phyloP scores from a whole-genome alignment of 192 early-diverging fungal genomes.

The Haplosporangium gracile region DNA sequence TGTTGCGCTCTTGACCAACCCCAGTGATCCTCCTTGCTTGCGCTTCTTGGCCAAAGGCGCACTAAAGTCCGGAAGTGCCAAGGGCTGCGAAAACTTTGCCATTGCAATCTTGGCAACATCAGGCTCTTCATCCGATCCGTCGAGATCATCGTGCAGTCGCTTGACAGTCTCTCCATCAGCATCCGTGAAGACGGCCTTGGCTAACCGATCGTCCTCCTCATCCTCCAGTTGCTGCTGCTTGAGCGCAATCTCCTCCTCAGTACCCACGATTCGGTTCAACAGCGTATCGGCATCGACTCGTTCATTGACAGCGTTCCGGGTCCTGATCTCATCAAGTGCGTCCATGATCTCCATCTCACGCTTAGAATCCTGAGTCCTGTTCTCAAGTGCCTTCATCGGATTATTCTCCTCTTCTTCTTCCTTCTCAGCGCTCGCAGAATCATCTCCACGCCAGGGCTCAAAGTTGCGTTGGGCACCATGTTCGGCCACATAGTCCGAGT shows the following conservation, averaged over 20 bases:
- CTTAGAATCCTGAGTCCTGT: constrained; percentile 92
- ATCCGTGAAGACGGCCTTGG: constrained; percentile 72
- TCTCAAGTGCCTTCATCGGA: constrained; percentile 96
- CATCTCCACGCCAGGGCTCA: constrained; percentile 90
- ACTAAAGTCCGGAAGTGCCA: constrained; percentile 38
- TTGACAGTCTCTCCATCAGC: constrained; percentile 76
- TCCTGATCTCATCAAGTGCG: constrained; percentile 94
- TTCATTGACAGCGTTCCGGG: constrained; percentile 87
- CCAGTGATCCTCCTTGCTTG: constrained; percentile 38
- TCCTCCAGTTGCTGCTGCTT: constrained; percentile 61
- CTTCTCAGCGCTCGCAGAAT: constrained; percentile 70
- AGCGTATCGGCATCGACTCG: constrained; percentile 76
- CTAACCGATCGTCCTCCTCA: constrained; percentile 74
- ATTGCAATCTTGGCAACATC: constrained; percentile 40
- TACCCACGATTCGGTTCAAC: constrained; percentile 60
- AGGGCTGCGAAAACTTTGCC: constrained; percentile 37
- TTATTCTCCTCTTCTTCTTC: constrained; percentile 87
- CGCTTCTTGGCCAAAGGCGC: constrained; percentile 38
- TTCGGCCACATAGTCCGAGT: constrained; percentile 95
- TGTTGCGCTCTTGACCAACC: constrained; percentile 18
- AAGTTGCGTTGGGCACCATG: constrained; percentile 94
- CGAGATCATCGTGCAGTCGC: constrained; percentile 64
- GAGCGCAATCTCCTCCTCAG: constrained; percentile 56
- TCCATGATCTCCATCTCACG: constrained; percentile 99
- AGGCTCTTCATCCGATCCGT: constrained; percentile 44